Base-by-base conservation (phyloP, 202 grass and related monocot species). In the Elaeis oleifera region DNA sequence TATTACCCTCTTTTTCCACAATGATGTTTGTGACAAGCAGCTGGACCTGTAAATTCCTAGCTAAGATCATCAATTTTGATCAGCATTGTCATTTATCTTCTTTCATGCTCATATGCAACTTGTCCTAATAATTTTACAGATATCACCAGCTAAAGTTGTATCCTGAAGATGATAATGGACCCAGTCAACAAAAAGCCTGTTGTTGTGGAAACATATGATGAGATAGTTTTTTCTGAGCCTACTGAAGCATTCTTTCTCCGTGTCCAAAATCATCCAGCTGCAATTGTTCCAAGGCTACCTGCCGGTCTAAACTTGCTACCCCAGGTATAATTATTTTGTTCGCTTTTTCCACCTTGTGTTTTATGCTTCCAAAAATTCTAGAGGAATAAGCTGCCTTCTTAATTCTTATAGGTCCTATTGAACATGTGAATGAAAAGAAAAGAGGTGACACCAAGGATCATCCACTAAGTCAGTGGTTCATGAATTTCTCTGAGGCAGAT, bases 221-320 rank as follows among this genome's bases (percentile, higher is more conserved):
- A 91, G 67, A 61, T 91, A 48, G 79, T 91, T 18, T 97, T 97
- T 63, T 78, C 76, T 27, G 92, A 97, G 21, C 92, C 88, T 69
- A 59, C 77, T 1, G 84, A 97, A 67, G 64, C 82, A 0, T 97
- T 97, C 49, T 97, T 97, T 65, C 64, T 76, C 27, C 66, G 79
- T 56, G 92, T 97, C 16, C 92, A 97, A 63, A 89, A 91, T 71
- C 92, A 97, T 58, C 92, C 92, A 6, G 92, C 88, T 77, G 92
- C 92, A 57, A 79, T 64, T 57, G 82, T 89, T 55, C 92, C 92
- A 18, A 97, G 92, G 71, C 69, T 97, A 32, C 88, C 92, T 65
- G 64, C 79, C 84, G 78, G 81, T 64, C 68, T 89, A 19, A 85
- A 76, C 51, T 79, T 97, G 62, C 74, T 82, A 74, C 64, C 77